A percentile compares a stretch with the other conserved stretches of the same genome.
These are phyloP conservation scores for Diaporthe longicolla DNA, from an alignment of 2,329 filamentous ascomycete genomes.

Conservation along the genomic window DNA sequence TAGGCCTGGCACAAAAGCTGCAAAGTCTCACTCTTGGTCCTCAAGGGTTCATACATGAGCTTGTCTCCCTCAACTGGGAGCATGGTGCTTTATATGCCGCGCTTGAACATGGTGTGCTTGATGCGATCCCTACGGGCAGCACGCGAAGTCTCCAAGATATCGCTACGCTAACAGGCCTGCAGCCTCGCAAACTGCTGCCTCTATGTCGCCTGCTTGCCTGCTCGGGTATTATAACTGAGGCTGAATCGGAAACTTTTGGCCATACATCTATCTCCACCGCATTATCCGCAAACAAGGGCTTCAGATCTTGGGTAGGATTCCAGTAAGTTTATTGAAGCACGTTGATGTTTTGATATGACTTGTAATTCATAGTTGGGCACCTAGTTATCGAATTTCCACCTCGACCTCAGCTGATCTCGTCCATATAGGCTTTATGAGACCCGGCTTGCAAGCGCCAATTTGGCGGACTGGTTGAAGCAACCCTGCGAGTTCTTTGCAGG, in stretches of 20 bases:
- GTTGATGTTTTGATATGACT: no score
- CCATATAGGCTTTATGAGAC: constrained; percentile 3
- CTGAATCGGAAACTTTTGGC: not conserved
- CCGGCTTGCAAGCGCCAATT: constrained; percentile 16
- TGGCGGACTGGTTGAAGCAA: constrained; percentile 17
- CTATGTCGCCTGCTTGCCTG: constrained; percentile 13
- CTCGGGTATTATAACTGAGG: constrained; percentile 5
- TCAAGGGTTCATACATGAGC: constrained; percentile 5
- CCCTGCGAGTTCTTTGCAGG: not conserved
- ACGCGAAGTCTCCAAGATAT: not conserved
- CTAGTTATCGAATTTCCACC: not conserved
- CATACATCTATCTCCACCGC: constrained; percentile 12
- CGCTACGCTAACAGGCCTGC: not conserved
- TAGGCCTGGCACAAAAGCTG: not conserved
- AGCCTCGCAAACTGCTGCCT: not conserved
- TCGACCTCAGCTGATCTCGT: not conserved
- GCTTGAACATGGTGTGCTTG: not conserved
- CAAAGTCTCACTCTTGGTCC: constrained; percentile 14
- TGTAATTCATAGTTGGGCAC: no score
- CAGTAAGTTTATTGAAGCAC: not conserved
- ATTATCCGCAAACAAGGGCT: not conserved
- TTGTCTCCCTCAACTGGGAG: constrained; percentile 14
- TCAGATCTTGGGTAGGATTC: constrained; percentile 23
- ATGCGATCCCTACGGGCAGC: not conserved
- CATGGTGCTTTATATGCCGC: constrained; percentile 17